Base-by-base conservation (phyloP, 257 asterid species). In the Oldenlandia corymbosa region DNA sequence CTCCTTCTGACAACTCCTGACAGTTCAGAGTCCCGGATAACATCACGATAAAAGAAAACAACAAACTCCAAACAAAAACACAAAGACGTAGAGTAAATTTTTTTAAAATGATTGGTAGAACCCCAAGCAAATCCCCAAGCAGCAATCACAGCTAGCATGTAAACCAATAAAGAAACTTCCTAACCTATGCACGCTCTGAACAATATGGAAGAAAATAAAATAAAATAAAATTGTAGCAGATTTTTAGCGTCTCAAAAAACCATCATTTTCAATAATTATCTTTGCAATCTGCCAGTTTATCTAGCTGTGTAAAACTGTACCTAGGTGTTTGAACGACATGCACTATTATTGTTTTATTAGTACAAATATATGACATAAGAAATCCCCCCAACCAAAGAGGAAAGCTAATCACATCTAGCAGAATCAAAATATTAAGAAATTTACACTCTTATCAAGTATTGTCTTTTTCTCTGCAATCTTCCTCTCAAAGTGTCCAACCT, bases 391-490 rank as follows among this genome's bases (percentile, higher is more conserved):
- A n/a, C n/a, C n/a, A 47, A 10, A 36, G 13, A 65, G 13, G 9
- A 34, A 34, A 3, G 39, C n/a, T 30, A n/a, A 27, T 16, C 18
- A 58, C 41, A 67, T 2, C 4, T 11, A 1, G 50, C 16, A 60
- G 54, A 34, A 26, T 27, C 30, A 56, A 48, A 37, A 13, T 30
- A 56, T 41, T 64, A 73, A 73, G 53, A 53, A 50, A 18, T 73
- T 80, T 81, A 90, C 99, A 66, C 80, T 76, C 76, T 74, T 90
- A 80, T 93, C 97, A 32, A 85, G 85, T 76, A 79, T 83, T 64
- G 68, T 87, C 79, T 83, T 84, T 75, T 81, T 90, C 75, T 90
- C 96, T 39, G 82, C 64, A 76, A 90, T 87, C 79, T 60, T 85
- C 87, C 63, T 84, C 83, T 84, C 92, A 58, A 88, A 78, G 61